Evolutionary conservation across 768 basidiomycete species (phyloP).

Genomic region (Xerocomellus amylosporus): DNA sequence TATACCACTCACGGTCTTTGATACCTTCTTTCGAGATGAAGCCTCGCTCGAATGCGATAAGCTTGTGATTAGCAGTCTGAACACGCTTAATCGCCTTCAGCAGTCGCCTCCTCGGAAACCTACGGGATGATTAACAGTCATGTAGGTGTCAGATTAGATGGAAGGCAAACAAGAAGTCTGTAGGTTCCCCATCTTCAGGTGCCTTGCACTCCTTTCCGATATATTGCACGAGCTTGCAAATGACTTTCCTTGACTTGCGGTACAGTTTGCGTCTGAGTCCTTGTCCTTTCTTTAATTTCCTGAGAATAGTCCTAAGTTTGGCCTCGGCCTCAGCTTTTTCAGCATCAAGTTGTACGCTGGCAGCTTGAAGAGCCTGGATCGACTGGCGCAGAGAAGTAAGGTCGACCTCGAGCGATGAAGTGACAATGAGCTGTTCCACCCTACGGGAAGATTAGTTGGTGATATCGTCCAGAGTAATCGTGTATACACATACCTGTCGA

Average conservation of each 20-base stretch:
- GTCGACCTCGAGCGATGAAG: slow-evolving; percentile 46
- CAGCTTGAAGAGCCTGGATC: slow-evolving; percentile 46
- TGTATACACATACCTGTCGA: slow-evolving; percentile 46
- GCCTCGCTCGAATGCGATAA: slow-evolving; percentile 71
- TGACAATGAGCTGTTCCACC: slow-evolving; percentile 27
- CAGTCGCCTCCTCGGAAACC: slow-evolving; percentile 34
- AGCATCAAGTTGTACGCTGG: slow-evolving; percentile 53
- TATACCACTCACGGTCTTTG: slow-evolving; percentile 84
- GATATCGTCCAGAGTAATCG: slow-evolving; percentile 25
- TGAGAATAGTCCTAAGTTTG: slow-evolving; percentile 46
- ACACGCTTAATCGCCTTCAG: slow-evolving; percentile 60
- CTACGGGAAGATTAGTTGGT: slow-evolving; percentile 13
- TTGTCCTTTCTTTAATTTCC: slow-evolving; percentile 32
- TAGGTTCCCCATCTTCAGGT: slow-evolving; percentile 1
- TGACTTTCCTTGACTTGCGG: slow-evolving; percentile 6
- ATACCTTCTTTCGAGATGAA: slow-evolving; percentile 82
- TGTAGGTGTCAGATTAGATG: background rate
- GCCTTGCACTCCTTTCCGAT: slow-evolving; percentile 29
- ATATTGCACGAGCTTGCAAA: slow-evolving; percentile 37
- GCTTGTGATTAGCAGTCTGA: slow-evolving; percentile 60
- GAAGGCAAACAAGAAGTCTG: slow-evolving; percentile 14
- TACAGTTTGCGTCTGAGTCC: slow-evolving; percentile 20
- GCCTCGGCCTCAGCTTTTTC: slow-evolving; percentile 58
- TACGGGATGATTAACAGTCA: slow-evolving; percentile 10
- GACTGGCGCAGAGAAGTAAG: slow-evolving; percentile 44